Evolutionary conservation across 768 basidiomycete genomes (phyloP).

Genomic region (Cystofilobasidium bisporidii): DNA sequence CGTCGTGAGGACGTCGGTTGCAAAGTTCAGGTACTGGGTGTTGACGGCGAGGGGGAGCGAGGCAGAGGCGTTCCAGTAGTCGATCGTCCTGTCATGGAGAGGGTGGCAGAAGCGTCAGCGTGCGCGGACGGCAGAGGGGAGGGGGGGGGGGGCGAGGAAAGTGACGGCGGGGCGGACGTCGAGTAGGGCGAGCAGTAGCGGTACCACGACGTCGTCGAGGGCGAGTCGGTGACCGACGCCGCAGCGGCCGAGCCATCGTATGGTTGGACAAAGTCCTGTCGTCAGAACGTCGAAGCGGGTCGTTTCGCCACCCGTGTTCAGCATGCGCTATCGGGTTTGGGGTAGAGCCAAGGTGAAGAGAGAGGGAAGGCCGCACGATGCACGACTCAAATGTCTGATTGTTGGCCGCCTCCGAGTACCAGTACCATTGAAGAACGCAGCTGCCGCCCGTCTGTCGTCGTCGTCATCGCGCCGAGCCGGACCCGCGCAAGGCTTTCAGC

Average conservation of each 20-base stretch:
- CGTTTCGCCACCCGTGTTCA: too few species aligned
- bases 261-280: background rate
- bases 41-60: background rate
- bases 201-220: background rate
- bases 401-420: slow-evolving; percentile 7
- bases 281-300: too few species aligned
- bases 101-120: background rate
- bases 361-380: background rate
- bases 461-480: too few species aligned
- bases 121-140: background rate
- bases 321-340: too few species aligned
- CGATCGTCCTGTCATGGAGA: background rate
- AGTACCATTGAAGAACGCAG: slow-evolving; percentile 9
- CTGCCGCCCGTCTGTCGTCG: too few species aligned
- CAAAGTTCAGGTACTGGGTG: background rate
- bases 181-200: background rate
- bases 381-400: slow-evolving; percentile 16
- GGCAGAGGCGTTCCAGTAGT: background rate
- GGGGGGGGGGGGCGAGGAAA: background rate
- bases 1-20: background rate
- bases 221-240: background rate
- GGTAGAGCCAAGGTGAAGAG: background rate
- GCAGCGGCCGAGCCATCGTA: background rate
- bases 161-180: background rate
- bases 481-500: background rate